Evolutionary conservation across 2,329 filamentous ascomycete species (phyloP), one percentile per base, ranked within the genome.

Genomic region (Colletotrichum paranaense): DNA sequence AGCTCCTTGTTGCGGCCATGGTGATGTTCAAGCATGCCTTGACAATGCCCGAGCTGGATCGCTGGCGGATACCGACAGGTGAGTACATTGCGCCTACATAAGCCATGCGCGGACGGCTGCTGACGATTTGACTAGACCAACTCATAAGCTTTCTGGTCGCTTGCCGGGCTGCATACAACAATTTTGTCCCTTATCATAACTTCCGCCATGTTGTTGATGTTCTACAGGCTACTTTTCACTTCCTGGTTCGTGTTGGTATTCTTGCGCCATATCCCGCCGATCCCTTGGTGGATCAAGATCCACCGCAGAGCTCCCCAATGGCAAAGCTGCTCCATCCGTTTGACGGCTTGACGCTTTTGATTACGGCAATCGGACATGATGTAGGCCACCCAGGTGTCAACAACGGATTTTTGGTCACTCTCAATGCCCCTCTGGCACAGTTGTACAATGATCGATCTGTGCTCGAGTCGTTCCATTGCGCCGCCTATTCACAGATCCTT

Each of bases 321-420:
- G 94, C 93, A 3, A 86, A 88, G 57, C 86, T 98, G 28, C 86
- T 99, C n/a, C 89, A 90, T 62, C 95, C 96, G 0, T 94, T 97
- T 76, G 95, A 98, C 81, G 94, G 94, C 5, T 87, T 99, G 66
- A 96, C 95, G 0, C 88, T 99, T 3, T 88, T 99, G 58, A 93
- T 98, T 76, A 96, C 96, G 9, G 97, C 97, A n/a, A 97, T 99
- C 79, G 97, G 97, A 55, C 97, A 99, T 78, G 97, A 99, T 81
- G 97, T 98, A 52, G 97, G 97, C 26, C 97, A 99, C 80, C 97
- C 97, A 0, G 97, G 97, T 68, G 97, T 99, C 79, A 99, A 98
- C 85, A 99, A 99, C 81, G 95, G 96, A 35, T 99, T 99, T 80
- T 87, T 99, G 5, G 92, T 98, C 22, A 95, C 94, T 38, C 89